These are phyloP conservation scores for Silene latifolia DNA, from an alignment of 148 eudicot genomes.

Conservation along the genomic window DNA sequence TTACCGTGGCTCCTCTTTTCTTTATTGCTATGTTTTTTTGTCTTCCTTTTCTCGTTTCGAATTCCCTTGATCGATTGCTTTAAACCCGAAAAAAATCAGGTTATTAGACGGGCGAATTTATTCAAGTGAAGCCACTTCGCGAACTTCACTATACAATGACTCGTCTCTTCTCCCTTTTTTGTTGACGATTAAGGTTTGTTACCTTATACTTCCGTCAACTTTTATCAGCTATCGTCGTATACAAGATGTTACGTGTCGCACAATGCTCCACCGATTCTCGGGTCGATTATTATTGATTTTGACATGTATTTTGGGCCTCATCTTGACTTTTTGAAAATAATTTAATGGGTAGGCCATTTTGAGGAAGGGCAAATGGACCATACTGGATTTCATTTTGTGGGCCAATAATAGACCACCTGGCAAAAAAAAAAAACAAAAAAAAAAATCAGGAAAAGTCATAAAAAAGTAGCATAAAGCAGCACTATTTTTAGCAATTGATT, in stretches of 20 bases:
- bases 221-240: too few relatives aligned
- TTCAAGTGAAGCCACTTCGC: constrained; percentile 19
- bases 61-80: neutral
- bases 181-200: too few relatives aligned
- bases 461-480: neutral
- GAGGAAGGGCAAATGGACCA: constrained; percentile 58
- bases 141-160: neutral
- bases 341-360: constrained; percentile 45
- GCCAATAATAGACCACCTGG: constrained; percentile 50
- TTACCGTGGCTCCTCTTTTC: constrained; percentile 26
- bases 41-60: neutral
- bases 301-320: neutral
- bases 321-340: constrained; percentile 29
- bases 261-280: too few relatives aligned
- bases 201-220: too few relatives aligned
- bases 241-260: too few relatives aligned
- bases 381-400: constrained; percentile 53
- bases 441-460: constrained; percentile 12
- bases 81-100: neutral
- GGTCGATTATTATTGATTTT: neutral
- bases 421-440: constrained; percentile 4
- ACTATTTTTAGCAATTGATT: too few relatives aligned
- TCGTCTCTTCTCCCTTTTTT: neutral
- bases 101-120: neutral
- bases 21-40: neutral